Conservation (phyloP, 1,284 basidiomycete genomes). For the Naganishia liquefaciens region DNA sequence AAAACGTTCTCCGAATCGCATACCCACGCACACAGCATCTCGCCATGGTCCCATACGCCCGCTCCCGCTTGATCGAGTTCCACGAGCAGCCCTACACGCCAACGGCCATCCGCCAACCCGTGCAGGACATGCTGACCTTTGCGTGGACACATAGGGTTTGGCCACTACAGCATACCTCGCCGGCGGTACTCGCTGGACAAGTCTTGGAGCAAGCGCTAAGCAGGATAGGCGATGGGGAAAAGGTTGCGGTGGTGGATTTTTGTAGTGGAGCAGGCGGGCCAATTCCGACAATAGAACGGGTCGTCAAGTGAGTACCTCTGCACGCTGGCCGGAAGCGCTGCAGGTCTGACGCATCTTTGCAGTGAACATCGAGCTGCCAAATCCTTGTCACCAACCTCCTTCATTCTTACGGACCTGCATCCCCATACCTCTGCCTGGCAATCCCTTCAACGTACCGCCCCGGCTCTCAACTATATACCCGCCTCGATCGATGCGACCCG, state of each 20-base stretch:
- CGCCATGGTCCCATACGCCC: constrained; percentile 33
- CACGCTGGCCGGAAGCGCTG: no score
- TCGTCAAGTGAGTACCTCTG: constrained; percentile 43
- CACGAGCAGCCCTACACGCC: constrained; percentile 46
- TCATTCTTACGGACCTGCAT: constrained; percentile 32
- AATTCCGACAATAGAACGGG: constrained; percentile 40
- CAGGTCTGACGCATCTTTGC: neutral
- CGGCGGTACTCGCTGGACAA: constrained; percentile 40
- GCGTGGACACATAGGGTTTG: constrained; percentile 42
- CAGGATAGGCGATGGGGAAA: constrained; percentile 25
- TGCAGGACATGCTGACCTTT: constrained; percentile 41
- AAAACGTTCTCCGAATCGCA: no score
- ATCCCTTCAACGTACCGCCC: constrained; percentile 14
- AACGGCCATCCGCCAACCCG: constrained; percentile 37
- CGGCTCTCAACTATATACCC: constrained; percentile 39
- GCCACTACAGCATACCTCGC: constrained; percentile 38
- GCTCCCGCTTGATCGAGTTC: constrained; percentile 44
- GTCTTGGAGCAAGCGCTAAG: constrained; percentile 39
- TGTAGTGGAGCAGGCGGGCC: constrained; percentile 49
- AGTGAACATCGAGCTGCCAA: constrained; percentile 25
- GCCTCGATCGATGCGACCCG: constrained; percentile 42
- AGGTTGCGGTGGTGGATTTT: constrained; percentile 44
- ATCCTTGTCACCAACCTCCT: constrained; percentile 25
- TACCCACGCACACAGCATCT: neutral
- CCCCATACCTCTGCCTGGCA: constrained; percentile 32